phyloP scores from a whole-genome alignment of 345 rosid species.

The Combretum micranthum region DNA sequence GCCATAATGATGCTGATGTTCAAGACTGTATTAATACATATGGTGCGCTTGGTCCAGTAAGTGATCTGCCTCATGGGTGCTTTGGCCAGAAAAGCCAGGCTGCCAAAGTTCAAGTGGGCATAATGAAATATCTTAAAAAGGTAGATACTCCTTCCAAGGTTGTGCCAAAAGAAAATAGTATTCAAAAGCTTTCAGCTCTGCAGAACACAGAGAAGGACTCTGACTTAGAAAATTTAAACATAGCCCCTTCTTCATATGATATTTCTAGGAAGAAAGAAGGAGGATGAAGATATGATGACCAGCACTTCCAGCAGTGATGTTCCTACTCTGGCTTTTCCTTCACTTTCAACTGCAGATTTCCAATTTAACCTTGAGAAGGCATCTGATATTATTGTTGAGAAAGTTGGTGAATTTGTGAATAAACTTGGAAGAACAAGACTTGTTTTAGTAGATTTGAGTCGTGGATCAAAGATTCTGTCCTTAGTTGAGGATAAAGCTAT shows the following conservation, averaged over 20 bases:
- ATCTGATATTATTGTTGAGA: conserved; percentile 72
- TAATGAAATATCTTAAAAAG: conserved; percentile 87
- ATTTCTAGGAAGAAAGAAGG: conserved; percentile 13
- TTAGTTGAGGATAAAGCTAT: conserved; percentile 67
- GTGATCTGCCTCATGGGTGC: conserved; percentile 58
- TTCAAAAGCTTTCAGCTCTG: conserved; percentile 15
- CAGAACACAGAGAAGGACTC: conserved; percentile 15
- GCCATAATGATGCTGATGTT: conserved; percentile 63
- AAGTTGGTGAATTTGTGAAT: conserved; percentile 55
- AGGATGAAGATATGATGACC: conserved; percentile 10
- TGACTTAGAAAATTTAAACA: conserved; percentile 12
- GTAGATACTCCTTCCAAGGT: conserved; percentile 29
- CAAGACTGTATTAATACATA: conserved; percentile 43
- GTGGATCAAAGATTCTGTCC: conserved; percentile 65
- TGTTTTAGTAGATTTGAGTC: conserved; percentile 75
- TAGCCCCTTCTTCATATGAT: conserved; percentile 7
- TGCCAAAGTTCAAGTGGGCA: conserved; percentile 68
- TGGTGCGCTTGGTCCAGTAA: conserved; percentile 36
- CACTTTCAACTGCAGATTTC: conserved; percentile 87
- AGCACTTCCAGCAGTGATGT: conserved; percentile 21
- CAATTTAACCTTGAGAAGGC: conserved; percentile 73
- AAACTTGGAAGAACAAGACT: conserved; percentile 74
- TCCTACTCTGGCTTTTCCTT: conserved; percentile 78
- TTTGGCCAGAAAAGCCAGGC: conserved; percentile 56
- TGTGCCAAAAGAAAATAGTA: conserved; percentile 24